Evolutionary conservation across 139 green algal genomes (phyloP).

Genomic region (Yamagishiella unicocca): DNA sequence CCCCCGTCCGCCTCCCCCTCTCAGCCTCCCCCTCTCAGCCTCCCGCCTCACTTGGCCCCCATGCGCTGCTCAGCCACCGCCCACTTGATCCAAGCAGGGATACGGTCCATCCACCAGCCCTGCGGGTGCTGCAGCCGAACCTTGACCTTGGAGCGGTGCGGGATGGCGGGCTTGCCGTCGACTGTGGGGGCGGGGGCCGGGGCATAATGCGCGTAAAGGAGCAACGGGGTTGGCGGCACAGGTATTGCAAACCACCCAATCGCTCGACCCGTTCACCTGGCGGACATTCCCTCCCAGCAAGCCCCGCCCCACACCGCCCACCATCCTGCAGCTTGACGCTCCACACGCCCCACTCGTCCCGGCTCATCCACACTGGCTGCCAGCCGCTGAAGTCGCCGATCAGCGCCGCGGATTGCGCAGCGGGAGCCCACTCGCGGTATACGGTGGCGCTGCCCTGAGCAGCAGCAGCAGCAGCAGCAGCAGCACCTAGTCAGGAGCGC

Average conservation of each 20-base stretch:
- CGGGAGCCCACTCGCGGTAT: slow-evolving; percentile 94
- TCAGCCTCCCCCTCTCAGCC: background rate
- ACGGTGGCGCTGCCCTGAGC: slow-evolving; percentile 62
- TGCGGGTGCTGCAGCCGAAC: slow-evolving; percentile 81
- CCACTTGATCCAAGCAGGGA: slow-evolving; percentile 91
- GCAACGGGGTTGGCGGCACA: too few relatives aligned
- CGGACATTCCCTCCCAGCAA: too few relatives aligned
- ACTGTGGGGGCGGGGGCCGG: slow-evolving; percentile 17
- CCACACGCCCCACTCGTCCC: slow-evolving; percentile 90
- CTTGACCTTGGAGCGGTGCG: slow-evolving; percentile 86
- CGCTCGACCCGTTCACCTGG: too few relatives aligned
- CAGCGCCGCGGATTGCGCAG: slow-evolving; percentile 73
- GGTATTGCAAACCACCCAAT: too few relatives aligned
- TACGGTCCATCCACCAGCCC: slow-evolving; percentile 84
- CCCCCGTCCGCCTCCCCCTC: background rate
- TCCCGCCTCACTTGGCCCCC: slow-evolving; percentile 13
- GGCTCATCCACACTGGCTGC: slow-evolving; percentile 77
- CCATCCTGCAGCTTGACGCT: slow-evolving; percentile 77
- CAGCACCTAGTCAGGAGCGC: too few relatives aligned
- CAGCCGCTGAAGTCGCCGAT: slow-evolving; percentile 96
- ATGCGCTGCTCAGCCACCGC: slow-evolving; percentile 65
- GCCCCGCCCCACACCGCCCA: background rate
- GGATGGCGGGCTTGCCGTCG: slow-evolving; percentile 73
- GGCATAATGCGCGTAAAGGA: background rate
- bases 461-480: too few relatives aligned